Conservation (phyloP, 2,329 filamentous ascomycete species). For the Cercospora citrullina region DNA sequence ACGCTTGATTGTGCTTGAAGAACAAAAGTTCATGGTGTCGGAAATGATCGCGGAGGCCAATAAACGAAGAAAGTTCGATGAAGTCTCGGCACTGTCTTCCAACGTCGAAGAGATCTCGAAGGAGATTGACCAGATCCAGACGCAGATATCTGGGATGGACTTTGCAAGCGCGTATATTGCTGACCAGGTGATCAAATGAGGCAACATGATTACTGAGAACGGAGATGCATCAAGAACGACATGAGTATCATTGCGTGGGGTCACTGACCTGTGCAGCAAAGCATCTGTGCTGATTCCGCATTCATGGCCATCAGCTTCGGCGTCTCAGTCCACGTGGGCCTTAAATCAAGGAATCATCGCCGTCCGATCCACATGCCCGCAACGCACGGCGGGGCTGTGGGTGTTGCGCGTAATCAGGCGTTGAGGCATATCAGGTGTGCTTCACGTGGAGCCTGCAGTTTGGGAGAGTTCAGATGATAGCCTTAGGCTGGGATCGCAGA, state of each 20-base stretch:
- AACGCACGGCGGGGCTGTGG: neutral
- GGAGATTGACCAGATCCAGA: constrained; percentile 63
- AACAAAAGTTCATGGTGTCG: constrained; percentile 85
- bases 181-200: constrained; percentile 35
- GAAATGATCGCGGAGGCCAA: constrained; percentile 80
- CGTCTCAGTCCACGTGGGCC: neutral
- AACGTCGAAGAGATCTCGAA: constrained; percentile 79
- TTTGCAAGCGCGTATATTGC: constrained; percentile 39
- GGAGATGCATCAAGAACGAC: neutral
- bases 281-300: neutral
- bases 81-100: constrained; percentile 73
- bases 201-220: neutral
- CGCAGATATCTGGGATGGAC: constrained; percentile 40
- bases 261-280: neutral
- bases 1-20: constrained; percentile 78
- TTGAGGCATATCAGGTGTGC: neutral
- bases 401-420: neutral
- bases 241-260: neutral
- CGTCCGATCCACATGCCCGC: neutral
- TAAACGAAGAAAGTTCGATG: constrained; percentile 77
- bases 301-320: neutral
- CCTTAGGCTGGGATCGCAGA: neutral
- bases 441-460: neutral
- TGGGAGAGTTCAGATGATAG: neutral
- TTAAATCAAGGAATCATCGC: neutral